Evolutionary conservation across 768 basidiomycete species (phyloP), one percentile per base, ranked within the genome.

Genomic region (Trametes gibbosa): DNA sequence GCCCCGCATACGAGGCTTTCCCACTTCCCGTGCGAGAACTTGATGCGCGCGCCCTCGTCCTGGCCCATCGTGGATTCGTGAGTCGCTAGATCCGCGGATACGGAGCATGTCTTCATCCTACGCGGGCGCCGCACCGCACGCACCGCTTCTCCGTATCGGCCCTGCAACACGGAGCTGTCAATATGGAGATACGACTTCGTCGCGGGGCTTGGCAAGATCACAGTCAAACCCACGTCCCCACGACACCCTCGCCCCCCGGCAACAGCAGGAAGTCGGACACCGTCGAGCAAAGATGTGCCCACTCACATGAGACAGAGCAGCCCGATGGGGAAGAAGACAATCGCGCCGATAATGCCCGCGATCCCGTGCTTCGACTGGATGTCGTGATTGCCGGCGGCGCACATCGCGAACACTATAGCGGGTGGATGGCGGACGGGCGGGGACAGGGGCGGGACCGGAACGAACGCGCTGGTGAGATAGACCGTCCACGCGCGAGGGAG

Each of bases 291-390:
- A 19, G 29, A 10, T 35, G 5, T 21, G 32, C n/a, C n/a, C 1
- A 63, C 67, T 64, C 50, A 68, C 67, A 64, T 59, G 13, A 68
- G 56, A 49, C 64, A 65, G n/a, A 65, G 39, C 3, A 68, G 57
- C 9, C 67, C 67, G 32, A 61, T 63, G 0, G 67, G 67, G 63
- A 68, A 68, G 63, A 57, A 63, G 16, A 64, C 39, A 19, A 68
- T 60, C 21, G 67, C 67, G 19, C 47, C 53, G 56, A 68, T 63
- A 53, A 66, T 68, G 40, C 65, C 67, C 13, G 56, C 41, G 16
- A 58, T 50, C 9, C 67, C 67, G 53, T 66, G 64, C 45, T 64
- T 62, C 41, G 46, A 66, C 52, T 56, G 46, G 21, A 56, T 24
- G 34, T 66, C 61, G 63, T 66, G 67, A 9, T 68, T 49, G 3